Evolutionary conservation across 352 stramenopile genomes (phyloP).

Genomic region (Globisporangium emineosum): DNA sequence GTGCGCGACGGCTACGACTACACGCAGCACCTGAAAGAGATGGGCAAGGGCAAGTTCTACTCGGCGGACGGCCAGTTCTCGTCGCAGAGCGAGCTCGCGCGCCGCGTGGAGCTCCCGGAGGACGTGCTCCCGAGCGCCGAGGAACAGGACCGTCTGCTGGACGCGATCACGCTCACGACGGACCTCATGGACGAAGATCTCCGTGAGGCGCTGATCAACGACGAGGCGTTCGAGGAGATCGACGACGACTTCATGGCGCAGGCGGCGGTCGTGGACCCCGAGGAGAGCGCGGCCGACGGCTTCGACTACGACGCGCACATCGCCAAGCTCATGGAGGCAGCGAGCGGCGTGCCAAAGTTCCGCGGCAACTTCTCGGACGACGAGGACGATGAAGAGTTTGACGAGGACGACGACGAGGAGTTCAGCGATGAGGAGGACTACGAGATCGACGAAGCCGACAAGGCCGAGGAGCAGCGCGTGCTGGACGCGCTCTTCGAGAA

Average conservation of each 20-base stretch:
- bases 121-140: slow-evolving; percentile 66
- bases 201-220: slow-evolving; percentile 79
- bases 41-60: slow-evolving; percentile 85
- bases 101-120: slow-evolving; percentile 55
- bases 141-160: slow-evolving; percentile 77
- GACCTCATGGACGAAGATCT: slow-evolving; percentile 88
- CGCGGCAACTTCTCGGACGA: slow-evolving; percentile 65
- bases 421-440: slow-evolving; percentile 67
- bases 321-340: slow-evolving; percentile 88
- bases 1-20: slow-evolving; percentile 93
- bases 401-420: slow-evolving; percentile 69
- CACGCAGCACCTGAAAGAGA: slow-evolving; percentile 89
- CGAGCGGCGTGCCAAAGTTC: slow-evolving; percentile 67
- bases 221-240: slow-evolving; percentile 83
- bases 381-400: slow-evolving; percentile 45
- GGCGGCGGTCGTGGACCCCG: slow-evolving; percentile 46
- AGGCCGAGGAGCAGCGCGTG: slow-evolving; percentile 77
- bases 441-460: slow-evolving; percentile 32
- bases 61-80: slow-evolving; percentile 69
- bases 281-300: slow-evolving; percentile 34
- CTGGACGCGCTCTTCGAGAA: slow-evolving; percentile 90
- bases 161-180: slow-evolving; percentile 80
- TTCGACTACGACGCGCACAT: slow-evolving; percentile 95
- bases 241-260: slow-evolving; percentile 92
- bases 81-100: slow-evolving; percentile 49